phyloP scores from a whole-genome alignment of 2,329 filamentous ascomycete species.

The Cladophialophora chaetospira region DNA sequence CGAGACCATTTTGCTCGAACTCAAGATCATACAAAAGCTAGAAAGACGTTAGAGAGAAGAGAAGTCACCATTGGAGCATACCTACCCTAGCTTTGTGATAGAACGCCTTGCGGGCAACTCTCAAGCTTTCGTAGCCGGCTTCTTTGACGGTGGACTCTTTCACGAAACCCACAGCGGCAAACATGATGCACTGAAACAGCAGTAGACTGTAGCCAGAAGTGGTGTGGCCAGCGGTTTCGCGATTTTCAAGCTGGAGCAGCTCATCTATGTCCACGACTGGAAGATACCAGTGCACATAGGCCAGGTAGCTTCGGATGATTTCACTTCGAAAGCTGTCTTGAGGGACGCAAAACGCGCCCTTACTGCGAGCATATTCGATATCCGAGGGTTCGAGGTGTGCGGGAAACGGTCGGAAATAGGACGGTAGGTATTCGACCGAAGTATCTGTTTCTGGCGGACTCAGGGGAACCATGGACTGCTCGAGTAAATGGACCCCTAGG shows the following conservation, averaged over 20 bases:
- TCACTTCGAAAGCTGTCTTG: slow-evolving; percentile 70
- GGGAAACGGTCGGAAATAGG: slow-evolving; percentile 57
- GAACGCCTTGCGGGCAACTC: slow-evolving; percentile 8
- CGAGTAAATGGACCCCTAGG: neutral
- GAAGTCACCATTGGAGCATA: neutral
- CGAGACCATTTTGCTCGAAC: slow-evolving; percentile 84
- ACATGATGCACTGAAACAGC: slow-evolving; percentile 91
- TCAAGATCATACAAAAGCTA: slow-evolving; percentile 90
- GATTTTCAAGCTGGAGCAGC: slow-evolving; percentile 41
- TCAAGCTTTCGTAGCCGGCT: slow-evolving; percentile 45
- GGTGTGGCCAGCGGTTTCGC: slow-evolving; percentile 59
- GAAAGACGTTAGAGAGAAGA: neutral
- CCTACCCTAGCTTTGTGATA: slow-evolving; percentile 14
- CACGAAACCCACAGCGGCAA: slow-evolving; percentile 82
- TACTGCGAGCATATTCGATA: slow-evolving; percentile 71
- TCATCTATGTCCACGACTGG: slow-evolving; percentile 72
- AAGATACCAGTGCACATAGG: slow-evolving; percentile 93
- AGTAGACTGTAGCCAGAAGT: slow-evolving; percentile 70
- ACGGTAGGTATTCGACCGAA: neutral
- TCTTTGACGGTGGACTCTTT: slow-evolving; percentile 84
- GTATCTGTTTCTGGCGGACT: neutral
- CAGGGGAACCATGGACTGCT: neutral
- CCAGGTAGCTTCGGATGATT: slow-evolving; percentile 75
- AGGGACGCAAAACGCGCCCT: slow-evolving; percentile 77
- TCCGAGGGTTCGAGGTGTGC: slow-evolving; percentile 76